phyloP scores from a whole-genome alignment of 192 early-diverging fungal genomes.

The Martensiomyces pterosporus region DNA sequence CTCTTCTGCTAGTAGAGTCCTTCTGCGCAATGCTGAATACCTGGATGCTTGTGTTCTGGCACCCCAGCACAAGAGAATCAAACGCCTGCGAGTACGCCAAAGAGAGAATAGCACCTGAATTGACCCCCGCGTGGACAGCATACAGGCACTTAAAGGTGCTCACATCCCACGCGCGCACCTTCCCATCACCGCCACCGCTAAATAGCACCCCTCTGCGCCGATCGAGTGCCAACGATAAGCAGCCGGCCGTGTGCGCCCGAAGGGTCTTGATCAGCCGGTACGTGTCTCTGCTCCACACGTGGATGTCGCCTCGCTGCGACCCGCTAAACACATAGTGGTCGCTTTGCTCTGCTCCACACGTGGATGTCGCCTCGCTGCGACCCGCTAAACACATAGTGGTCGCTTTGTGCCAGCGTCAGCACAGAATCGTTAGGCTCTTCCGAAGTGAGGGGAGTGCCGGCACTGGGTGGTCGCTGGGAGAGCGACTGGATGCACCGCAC shows the following conservation, averaged over 20 bases:
- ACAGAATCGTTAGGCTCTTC: conserved; percentile 50
- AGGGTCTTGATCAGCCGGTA: conserved; percentile 48
- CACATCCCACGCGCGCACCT: conserved; percentile 67
- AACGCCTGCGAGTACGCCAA: conserved; percentile 55
- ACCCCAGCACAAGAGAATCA: conserved; percentile 63
- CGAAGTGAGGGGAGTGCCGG: background rate
- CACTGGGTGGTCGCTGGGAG: conserved; percentile 6
- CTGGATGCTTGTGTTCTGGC: conserved; percentile 77
- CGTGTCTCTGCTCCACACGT: conserved; percentile 57
- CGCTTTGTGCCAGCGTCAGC: conserved; percentile 59
- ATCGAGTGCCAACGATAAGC: conserved; percentile 26
- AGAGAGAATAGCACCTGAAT: conserved; percentile 69
- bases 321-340: conserved; percentile 63
- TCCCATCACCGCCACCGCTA: conserved; percentile 61
- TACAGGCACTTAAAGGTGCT: conserved; percentile 57
- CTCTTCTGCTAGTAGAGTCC: conserved; percentile 5
- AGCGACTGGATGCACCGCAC: conserved; percentile 24
- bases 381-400: conserved; percentile 61
- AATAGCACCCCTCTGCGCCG: conserved; percentile 6
- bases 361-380: conserved; percentile 62
- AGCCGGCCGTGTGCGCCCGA: conserved; percentile 26
- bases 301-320: conserved; percentile 60
- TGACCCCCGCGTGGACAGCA: conserved; percentile 61
- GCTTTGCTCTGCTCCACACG: conserved; percentile 55
- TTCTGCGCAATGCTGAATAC: conserved; percentile 35